Evolutionary conservation across 345 rosid species (phyloP).

Genomic region (Hirschfeldia incana): DNA sequence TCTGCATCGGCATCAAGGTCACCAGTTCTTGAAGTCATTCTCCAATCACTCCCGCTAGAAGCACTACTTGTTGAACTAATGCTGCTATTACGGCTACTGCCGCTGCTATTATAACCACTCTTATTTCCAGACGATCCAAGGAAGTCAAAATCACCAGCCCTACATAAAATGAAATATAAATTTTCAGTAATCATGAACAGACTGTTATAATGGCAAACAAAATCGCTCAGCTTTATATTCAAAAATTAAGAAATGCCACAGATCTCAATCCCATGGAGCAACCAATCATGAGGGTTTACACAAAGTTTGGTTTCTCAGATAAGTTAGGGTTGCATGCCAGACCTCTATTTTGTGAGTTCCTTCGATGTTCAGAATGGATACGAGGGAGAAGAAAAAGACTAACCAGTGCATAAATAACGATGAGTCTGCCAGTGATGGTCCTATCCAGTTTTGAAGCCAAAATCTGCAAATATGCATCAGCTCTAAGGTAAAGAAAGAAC

Average conservation of each 20-base stretch:
- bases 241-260: constrained; percentile 19
- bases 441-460: constrained; percentile 99
- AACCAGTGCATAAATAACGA: constrained; percentile 91
- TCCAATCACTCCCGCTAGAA: constrained; percentile 84
- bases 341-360: neutral
- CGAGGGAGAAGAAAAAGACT: constrained; percentile 31
- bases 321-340: neutral
- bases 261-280: constrained; percentile 16
- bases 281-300: neutral
- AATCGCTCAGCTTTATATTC: neutral
- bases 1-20: constrained; percentile 99
- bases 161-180: constrained; percentile 39
- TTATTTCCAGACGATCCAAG: constrained; percentile 66
- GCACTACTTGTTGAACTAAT: constrained; percentile 86
- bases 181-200: constrained; percentile 22
- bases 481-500: constrained; percentile 3
- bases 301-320: neutral
- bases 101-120: constrained; percentile 75
- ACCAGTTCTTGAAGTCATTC: constrained; percentile 63
- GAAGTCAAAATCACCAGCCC: constrained; percentile 69
- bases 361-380: constrained; percentile 13
- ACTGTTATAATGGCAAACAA: constrained; percentile 12
- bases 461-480: constrained; percentile 65
- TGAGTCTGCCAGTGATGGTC: constrained; percentile 86
- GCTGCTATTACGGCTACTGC: constrained; percentile 94